Percentiles rank a stretch among this genome's conserved stretches.
These are phyloP conservation scores for Pythium pyrilobum DNA, from an alignment of 352 stramenopile species.

Conservation along the genomic window DNA sequence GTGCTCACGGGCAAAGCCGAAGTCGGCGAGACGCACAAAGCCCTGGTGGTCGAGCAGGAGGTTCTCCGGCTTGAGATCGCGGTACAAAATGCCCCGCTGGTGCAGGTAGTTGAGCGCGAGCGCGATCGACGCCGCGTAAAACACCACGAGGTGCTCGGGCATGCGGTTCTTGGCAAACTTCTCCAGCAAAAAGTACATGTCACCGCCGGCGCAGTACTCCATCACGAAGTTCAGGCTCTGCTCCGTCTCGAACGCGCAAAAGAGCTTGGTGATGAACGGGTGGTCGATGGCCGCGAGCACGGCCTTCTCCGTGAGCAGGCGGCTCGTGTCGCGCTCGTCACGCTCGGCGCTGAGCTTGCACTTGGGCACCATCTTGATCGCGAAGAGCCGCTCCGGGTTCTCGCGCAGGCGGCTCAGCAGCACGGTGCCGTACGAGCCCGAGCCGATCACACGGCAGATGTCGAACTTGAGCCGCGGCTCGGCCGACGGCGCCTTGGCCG, in stretches of 20 bases:
- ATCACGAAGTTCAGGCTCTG: conserved; percentile 97
- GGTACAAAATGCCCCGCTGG: conserved; percentile 74
- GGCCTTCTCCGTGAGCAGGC: conserved; percentile 95
- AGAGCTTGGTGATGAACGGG: conserved; percentile 97
- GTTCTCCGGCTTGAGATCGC: conserved; percentile 91
- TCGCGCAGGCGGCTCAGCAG: conserved; percentile 49
- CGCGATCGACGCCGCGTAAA: conserved; percentile 97
- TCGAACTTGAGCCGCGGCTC: conserved; percentile 49
- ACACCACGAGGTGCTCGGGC: conserved; percentile 87
- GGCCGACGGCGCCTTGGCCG: conserved; percentile 5
- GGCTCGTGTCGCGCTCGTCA: conserved; percentile 38
- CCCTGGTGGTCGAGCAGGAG: conserved; percentile 86
- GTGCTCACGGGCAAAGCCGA: conserved; percentile 64
- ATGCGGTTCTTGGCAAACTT: conserved; percentile 91
- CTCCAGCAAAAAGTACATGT: conserved; percentile 93
- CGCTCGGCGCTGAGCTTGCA: conserved; percentile 36
- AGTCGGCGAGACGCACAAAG: conserved; percentile 85
- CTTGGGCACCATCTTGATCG: conserved; percentile 78
- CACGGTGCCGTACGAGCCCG: conserved; percentile 72
- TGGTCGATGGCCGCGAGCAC: conserved; percentile 94
- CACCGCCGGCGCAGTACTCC: conserved; percentile 97
- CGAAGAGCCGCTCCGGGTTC: conserved; percentile 41
- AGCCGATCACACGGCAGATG: conserved; percentile 68
- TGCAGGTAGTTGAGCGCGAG: conserved; percentile 91
- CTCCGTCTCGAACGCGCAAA: conserved; percentile 88